Base-by-base conservation (phyloP, 148 eudicot genomes). In the Selenicereus undatus region DNA sequence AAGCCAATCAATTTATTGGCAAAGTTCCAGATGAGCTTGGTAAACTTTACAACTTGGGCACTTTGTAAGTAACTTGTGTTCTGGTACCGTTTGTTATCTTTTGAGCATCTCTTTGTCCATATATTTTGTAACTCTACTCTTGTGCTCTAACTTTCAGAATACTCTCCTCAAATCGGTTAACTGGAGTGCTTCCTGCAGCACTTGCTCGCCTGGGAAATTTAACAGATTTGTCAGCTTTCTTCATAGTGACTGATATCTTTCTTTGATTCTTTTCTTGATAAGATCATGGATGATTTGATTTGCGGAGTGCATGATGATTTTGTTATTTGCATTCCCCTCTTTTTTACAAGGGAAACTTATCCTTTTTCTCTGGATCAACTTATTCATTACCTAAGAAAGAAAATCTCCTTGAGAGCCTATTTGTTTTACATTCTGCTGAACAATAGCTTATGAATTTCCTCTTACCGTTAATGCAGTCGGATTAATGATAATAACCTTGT, bases 1-100 rank as follows among this genome's bases (percentile, higher is more conserved):
- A 91, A 82, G 90, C 85, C 78, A 93, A 93, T 85, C 84, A 71
- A 76, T 88, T 93, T 83, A 81, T 88, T 21, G 97, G 94, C 18
- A 82, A 74, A 58, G 76, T 92, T 75, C 92, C 93, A 32, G 35
- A 79, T 42, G 93, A 93, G 30, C 83, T 93, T 21, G 93, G 93
- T 66, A 85, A 83, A 21, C 78, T 93, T 80, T 77, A 51, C 4
- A 88, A 86, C 86, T 85, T 91, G 84, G 24, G 76, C 62, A 83
- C 78, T 66, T 83, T 93, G 97, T 91, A 86, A 87, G 97, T 36
- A 71, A 22, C 70, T 76, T 39, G 27, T 76, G 62, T 65, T 62
- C 35, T 30, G 22, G 32, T 73, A 58, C 24, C 22, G 4, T 75
- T 39, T 52, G 43, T 22, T 27, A 20, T 51, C 60, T 66, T 74